These are phyloP conservation scores for Aspergillus bertholletiae DNA, from an alignment of 495 filamentous ascomycete genomes.

Conservation along the genomic window DNA sequence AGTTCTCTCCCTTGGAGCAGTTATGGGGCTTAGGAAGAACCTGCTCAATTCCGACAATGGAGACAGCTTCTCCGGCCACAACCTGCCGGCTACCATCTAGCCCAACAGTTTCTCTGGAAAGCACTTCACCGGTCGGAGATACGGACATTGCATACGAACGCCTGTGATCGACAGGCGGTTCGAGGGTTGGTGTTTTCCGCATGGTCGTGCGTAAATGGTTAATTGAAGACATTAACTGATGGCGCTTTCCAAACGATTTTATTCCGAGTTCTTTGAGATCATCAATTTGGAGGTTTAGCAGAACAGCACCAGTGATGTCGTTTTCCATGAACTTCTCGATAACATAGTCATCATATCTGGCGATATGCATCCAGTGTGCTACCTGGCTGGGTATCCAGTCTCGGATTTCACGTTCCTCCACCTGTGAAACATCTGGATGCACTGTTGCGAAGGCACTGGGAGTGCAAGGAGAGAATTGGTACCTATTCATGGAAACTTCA, in stretches of 20 bases:
- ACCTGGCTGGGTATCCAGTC: conserved; percentile 47
- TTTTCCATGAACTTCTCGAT: conserved; percentile 84
- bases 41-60: conserved; percentile 90
- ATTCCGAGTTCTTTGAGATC: conserved; percentile 94
- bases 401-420: conserved; percentile 7
- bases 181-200: conserved; percentile 30
- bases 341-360: conserved; percentile 64
- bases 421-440: conserved; percentile 16
- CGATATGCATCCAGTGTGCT: conserved; percentile 71
- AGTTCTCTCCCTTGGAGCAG: conserved; percentile 89
- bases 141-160: too few relatives aligned
- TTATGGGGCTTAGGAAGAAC: conserved; percentile 76
- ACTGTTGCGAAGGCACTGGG: conserved; percentile 8
- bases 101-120: neutral
- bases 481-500: conserved; percentile 2
- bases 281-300: conserved; percentile 82
- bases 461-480: conserved; percentile 10
- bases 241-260: conserved; percentile 87
- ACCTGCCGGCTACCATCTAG: too few relatives aligned
- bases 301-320: conserved; percentile 82
- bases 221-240: conserved; percentile 70
- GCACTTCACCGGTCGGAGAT: neutral
- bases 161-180: conserved; percentile 14
- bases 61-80: conserved; percentile 79
- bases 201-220: conserved; percentile 1